Evolutionary conservation across 139 green algal genomes (phyloP), one percentile per base, ranked within the genome.

Genomic region (Chlorella ohadii): DNA sequence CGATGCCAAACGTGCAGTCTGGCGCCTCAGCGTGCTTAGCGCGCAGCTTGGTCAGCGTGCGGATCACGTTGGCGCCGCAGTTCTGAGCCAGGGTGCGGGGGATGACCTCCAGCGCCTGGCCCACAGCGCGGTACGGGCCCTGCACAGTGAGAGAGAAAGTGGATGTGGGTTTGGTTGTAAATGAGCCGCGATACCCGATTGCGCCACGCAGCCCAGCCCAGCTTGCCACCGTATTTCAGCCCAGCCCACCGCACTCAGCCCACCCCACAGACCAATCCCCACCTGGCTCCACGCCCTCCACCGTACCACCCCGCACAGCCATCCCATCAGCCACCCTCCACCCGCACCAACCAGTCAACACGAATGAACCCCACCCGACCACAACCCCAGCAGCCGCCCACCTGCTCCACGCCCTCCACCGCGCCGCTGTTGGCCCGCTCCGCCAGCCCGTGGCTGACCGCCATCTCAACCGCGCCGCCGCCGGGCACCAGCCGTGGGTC

Each of bases 11-110:
- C 0, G 90, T 94, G 90, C 87, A 88, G 70, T 28, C 57, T 11
- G 85, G 68, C 68, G 76, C 76, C 68, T 93, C 89, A 2, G 90
- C 88, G 41, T 97, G 93, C 85, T 98, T 95, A 5, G 97, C 97
- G 2, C 97, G 90, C 81, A 99, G 89, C 91, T 99, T 98, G 75
- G 97, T 99, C 57, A 99, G 89, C n/a, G 94, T 98, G 65, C 97
- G 90, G 87, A 99, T 99, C 28, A 99, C 95, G 89, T 99, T 99
- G 64, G 96, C 95, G 65, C 97, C 97, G 87, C 97, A 99, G 93
- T 99, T 99, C 82, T 99, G 94, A 0, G 96, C 91, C 31, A 99
- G 94, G 0, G 97, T 99, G 78, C 97, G 90, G 4, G 97, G 97
- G 79, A 99, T 99, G 56, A 99, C 97, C 90, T 99, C 97, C 86